phyloP scores from a whole-genome alignment of 1,284 basidiomycete genomes.

The Coriolopsis trogii region DNA sequence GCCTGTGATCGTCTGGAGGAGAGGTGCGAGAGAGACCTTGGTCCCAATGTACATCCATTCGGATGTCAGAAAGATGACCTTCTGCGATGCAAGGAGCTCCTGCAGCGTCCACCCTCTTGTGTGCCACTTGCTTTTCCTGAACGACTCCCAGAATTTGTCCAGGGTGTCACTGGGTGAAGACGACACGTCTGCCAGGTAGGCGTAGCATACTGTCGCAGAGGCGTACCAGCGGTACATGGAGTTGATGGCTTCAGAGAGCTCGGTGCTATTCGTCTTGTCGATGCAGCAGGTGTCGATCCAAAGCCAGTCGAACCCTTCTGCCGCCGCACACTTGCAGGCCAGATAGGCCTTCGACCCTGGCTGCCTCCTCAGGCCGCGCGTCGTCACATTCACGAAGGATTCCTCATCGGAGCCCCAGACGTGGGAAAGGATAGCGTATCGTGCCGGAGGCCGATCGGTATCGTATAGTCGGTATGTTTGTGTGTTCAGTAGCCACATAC shows the following conservation, averaged over 20 bases:
- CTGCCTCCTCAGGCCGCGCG: no score
- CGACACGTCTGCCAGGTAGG: slow-evolving; percentile 1
- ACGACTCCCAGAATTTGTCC: background rate
- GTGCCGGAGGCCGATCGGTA: no score
- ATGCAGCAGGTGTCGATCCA: slow-evolving; percentile 5
- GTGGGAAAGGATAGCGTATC: background rate
- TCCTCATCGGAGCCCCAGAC: background rate
- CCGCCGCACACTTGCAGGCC: background rate
- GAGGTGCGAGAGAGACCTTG: background rate
- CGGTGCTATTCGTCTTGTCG: slow-evolving; percentile 5
- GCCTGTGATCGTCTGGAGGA: background rate
- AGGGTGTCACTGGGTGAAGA: background rate
- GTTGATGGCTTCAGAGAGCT: slow-evolving; percentile 6
- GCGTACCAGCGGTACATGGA: slow-evolving; percentile 6
- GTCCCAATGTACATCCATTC: background rate
- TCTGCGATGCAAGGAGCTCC: background rate
- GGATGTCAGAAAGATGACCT: background rate
- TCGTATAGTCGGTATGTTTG: background rate
- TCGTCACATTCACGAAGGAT: background rate
- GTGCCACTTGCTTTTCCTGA: background rate
- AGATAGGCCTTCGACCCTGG: background rate
- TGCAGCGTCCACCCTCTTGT: background rate
- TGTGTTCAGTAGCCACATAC: no score
- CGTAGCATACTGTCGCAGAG: slow-evolving; percentile 2
- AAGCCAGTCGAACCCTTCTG: background rate